Evolutionary conservation across 2,329 filamentous ascomycete genomes (phyloP).

Genomic region (Pseudohalonectria lignicola): DNA sequence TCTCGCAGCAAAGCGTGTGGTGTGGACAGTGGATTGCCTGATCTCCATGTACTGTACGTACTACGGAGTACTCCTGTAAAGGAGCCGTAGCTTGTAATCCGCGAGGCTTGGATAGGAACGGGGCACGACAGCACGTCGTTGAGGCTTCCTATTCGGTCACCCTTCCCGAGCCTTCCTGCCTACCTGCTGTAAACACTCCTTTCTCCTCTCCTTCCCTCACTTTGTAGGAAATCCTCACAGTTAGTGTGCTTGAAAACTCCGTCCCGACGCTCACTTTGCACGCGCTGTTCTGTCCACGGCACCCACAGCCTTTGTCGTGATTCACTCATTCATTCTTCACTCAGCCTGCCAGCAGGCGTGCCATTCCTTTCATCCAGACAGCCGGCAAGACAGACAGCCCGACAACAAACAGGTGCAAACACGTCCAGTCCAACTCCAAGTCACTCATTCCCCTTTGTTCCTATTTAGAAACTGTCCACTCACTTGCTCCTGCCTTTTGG

Average conservation of each 20-base stretch:
- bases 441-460: conserved; percentile 18
- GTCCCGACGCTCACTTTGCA: neutral
- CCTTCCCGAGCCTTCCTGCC: conserved; percentile 10
- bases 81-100: too few species aligned
- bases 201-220: conserved; percentile 4
- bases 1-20: too few species aligned
- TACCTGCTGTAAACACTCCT: too few species aligned
- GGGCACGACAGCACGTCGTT: too few species aligned
- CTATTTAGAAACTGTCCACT: conserved; percentile 6
- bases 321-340: conserved; percentile 9
- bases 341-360: conserved; percentile 45
- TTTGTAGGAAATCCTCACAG: too few species aligned
- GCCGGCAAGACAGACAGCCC: too few species aligned
- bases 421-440: conserved; percentile 13
- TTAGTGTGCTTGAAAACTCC: neutral
- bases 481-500: conserved; percentile 3
- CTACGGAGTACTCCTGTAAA: too few species aligned
- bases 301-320: conserved; percentile 8
- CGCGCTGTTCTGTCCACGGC: too few species aligned
- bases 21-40: conserved; percentile 1
- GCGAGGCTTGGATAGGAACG: too few species aligned
- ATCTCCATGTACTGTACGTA: too few species aligned
- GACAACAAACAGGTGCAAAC: too few species aligned
- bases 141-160: too few species aligned
- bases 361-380: conserved; percentile 34